Evolutionary conservation across 441 rosid genomes (phyloP), one percentile per base, ranked within the genome.

Genomic region (Viola pubescens): DNA sequence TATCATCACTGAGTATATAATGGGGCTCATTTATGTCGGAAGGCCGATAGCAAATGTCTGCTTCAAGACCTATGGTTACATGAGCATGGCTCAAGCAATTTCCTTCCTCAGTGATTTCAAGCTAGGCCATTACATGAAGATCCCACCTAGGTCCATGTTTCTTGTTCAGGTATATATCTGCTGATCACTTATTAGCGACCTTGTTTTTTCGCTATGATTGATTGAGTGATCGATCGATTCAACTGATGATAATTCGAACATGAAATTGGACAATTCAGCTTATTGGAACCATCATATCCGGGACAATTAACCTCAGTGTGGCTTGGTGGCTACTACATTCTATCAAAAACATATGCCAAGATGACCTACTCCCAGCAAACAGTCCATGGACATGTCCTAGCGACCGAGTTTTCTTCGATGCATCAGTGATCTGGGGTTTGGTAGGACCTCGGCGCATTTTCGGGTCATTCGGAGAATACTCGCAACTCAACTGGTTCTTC

Each of bases 301-400:
- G 87, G 61, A 83, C 92, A 45, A 71, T 84, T 68, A 83, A 65
- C 45, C 58, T 58, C 4, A 3, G 34, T 9, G 90, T 82, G n/a
- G 96, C 90, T 12, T 79, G 89, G 97, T 86, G 81, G 79, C 70
- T 84, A 63, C 78, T 84, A 50, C 73, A 55, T 5, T 70, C 80
- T 1, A 67, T 88, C 10, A 73, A 78, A n/a, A 70, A 84, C 81
- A 83, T 88, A 11, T 91, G 95, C 71, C 78, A 91, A 3, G 79
- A 76, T 16, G 53, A 78, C 12, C 66, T 79, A 1, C 96, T 86
- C 10, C 89, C 96, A 1, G 61, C 74, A 0, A 77, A 79, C 72
- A 85, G 95, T 73, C 89, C 95, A 6, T 88, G 98, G 96, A 81
- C 92, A 19, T 88, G 96, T 60, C 98, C 96, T 0, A 34, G 73